Conservation (phyloP, 2,329 filamentous ascomycete species). For the Camptophora hylomeconis region DNA sequence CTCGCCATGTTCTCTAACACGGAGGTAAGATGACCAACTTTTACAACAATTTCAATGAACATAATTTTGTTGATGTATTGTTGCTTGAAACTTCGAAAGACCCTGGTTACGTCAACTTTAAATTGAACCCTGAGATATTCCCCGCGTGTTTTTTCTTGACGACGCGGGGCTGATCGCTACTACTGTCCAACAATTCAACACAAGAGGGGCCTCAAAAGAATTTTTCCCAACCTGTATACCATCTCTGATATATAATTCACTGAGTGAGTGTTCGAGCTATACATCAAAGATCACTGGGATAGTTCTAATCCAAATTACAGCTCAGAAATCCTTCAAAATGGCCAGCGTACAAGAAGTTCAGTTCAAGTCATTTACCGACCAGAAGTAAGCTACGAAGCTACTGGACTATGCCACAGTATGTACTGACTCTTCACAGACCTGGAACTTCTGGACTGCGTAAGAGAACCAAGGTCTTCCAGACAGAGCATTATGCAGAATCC, state of each 20-base stretch:
- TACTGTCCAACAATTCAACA: neutral
- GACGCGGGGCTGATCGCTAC: neutral
- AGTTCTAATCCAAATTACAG: no score
- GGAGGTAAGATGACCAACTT: no score
- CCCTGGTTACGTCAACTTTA: slow-evolving; percentile 2
- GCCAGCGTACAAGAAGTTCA: slow-evolving; percentile 55
- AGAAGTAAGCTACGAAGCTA: slow-evolving; percentile 64
- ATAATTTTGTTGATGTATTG: no score
- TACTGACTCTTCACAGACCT: slow-evolving; percentile 17
- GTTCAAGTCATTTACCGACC: slow-evolving; percentile 78
- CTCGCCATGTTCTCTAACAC: no score
- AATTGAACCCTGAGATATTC: neutral
- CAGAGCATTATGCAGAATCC: slow-evolving; percentile 88
- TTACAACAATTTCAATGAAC: no score
- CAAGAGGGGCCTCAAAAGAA: neutral
- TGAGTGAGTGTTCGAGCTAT: no score
- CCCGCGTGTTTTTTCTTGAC: slow-evolving; percentile 1
- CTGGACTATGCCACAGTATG: slow-evolving; percentile 4
- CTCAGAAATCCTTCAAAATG: slow-evolving; percentile 1
- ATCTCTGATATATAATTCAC: no score
- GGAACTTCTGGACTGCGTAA: slow-evolving; percentile 90
- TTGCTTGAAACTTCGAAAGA: no score
- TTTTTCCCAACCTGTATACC: neutral
- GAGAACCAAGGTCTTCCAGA: slow-evolving; percentile 96
- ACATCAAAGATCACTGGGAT: no score